Percentiles rank a stretch among this genome's conserved stretches.
Conservation (phyloP, 1,139 yeast species). For the Pichia sp. region DNA sequence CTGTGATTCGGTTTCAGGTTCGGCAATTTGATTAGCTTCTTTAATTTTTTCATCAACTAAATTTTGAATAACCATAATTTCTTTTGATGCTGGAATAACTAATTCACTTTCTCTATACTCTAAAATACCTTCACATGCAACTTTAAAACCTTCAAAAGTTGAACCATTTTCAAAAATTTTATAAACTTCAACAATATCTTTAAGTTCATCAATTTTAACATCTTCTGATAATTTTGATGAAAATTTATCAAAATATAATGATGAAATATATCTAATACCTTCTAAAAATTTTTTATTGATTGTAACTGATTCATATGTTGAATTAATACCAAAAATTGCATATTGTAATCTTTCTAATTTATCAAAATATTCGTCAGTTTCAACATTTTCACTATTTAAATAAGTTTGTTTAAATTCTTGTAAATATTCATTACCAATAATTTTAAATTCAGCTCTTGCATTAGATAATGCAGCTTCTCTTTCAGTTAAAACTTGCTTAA, state of each 20-base stretch:
- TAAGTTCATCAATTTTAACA: conserved; percentile 25
- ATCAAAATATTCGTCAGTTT: conserved; percentile 56
- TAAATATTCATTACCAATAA: conserved; percentile 43
- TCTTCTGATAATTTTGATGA: conserved; percentile 15
- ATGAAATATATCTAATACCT: conserved; percentile 64
- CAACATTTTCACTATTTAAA: conserved; percentile 48
- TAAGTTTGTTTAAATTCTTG: conserved; percentile 54
- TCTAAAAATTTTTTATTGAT: conserved; percentile 46
- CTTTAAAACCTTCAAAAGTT: conserved; percentile 30
- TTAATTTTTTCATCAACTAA: conserved; percentile 28
- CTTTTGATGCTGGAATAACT: conserved; percentile 30
- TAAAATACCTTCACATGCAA: conserved; percentile 29
- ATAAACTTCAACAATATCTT: conserved; percentile 31
- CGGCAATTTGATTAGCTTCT: conserved; percentile 20
- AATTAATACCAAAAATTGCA: conserved; percentile 67
- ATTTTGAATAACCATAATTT: conserved; percentile 30
- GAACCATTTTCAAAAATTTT: conserved; percentile 32
- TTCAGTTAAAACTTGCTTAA: conserved; percentile 83
- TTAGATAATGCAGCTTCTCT: conserved; percentile 68
- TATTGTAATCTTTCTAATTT: conserved; percentile 71
- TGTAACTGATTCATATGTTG: conserved; percentile 40
- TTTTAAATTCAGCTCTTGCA: conserved; percentile 45
- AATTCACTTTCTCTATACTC: conserved; percentile 30
- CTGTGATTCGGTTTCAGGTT: conserved; percentile 14
- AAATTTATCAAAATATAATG: conserved; percentile 54